A percentile compares a stretch with the other conserved stretches of the same genome.
Conservation (phyloP, 164 flowering plant species). For the Houttuynia cordata region DNA sequence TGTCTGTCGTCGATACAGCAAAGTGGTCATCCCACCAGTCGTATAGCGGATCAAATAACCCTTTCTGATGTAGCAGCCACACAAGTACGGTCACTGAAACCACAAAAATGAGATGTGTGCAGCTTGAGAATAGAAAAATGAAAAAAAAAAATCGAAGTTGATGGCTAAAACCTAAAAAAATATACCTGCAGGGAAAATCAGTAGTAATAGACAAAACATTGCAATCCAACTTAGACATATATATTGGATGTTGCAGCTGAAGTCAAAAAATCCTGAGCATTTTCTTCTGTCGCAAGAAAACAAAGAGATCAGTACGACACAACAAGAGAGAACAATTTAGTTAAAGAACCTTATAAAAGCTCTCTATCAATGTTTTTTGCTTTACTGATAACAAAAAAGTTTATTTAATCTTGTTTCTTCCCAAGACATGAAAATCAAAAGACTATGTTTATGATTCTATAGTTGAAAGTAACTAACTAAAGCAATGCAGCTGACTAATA, state of each 20-base stretch:
- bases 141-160: too few relatives aligned
- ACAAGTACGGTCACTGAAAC: constrained; percentile 58
- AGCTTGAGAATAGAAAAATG: background rate
- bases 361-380: too few relatives aligned
- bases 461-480: too few relatives aligned
- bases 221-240: constrained; percentile 75
- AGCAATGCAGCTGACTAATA: too few relatives aligned
- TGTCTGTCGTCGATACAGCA: constrained; percentile 9
- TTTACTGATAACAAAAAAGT: too few relatives aligned
- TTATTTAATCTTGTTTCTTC: background rate
- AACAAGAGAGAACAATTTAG: background rate
- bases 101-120: constrained; percentile 7
- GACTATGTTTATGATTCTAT: too few relatives aligned
- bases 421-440: background rate
- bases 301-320: constrained; percentile 2
- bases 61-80: constrained; percentile 87
- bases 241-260: constrained; percentile 81
- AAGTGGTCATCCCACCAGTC: constrained; percentile 87
- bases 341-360: too few relatives aligned
- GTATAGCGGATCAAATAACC: constrained; percentile 72
- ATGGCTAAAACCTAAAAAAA: background rate
- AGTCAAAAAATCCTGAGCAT: constrained; percentile 73
- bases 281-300: constrained; percentile 41
- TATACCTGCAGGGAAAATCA: constrained; percentile 72
- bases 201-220: constrained; percentile 59